Percentiles rank a stretch among this genome's conserved stretches.
phyloP scores from a whole-genome alignment of 257 asterid genomes.

The Gardenia jasminoides region DNA sequence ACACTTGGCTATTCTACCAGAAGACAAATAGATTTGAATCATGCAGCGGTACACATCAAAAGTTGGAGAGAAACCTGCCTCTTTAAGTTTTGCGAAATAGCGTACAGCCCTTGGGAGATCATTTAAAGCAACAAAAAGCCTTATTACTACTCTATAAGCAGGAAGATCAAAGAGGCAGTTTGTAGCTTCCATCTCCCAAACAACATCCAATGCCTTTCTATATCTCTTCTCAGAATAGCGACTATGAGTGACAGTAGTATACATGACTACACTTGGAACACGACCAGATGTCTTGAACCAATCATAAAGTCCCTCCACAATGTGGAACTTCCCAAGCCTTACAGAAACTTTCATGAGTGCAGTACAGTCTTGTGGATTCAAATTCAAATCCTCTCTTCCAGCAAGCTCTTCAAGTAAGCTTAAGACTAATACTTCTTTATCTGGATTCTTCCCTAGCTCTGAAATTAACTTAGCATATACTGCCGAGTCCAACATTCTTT shows the following conservation, averaged over 20 bases:
- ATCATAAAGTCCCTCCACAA: conserved; percentile 63
- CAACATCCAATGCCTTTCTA: conserved; percentile 67
- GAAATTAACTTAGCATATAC: conserved; percentile 67
- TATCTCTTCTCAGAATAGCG: conserved; percentile 48
- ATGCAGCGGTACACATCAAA: conserved; percentile 56
- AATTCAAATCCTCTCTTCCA: conserved; percentile 57
- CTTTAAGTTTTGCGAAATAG: conserved; percentile 69
- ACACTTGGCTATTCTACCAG: conserved; percentile 72
- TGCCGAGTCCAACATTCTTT: conserved; percentile 48
- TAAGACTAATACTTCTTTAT: conserved; percentile 37
- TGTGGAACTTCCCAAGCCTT: conserved; percentile 54
- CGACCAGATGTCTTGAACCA: conserved; percentile 63
- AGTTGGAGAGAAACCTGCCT: conserved; percentile 63
- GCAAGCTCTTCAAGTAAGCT: conserved; percentile 77
- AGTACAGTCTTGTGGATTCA: conserved; percentile 67
- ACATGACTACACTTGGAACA: conserved; percentile 65
- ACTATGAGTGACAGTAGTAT: conserved; percentile 70
- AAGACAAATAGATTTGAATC: conserved; percentile 42
- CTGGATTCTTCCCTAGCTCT: conserved; percentile 66
- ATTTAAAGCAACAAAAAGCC: conserved; percentile 65
- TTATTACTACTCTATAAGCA: conserved; percentile 68
- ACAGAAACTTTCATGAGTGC: conserved; percentile 69
- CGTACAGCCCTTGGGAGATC: conserved; percentile 62
- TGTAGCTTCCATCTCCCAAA: conserved; percentile 87
- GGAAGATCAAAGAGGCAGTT: conserved; percentile 74